Percentiles rank a stretch among this genome's conserved stretches.
phyloP scores from a whole-genome alignment of 495 filamentous ascomycete species.

The Chaetomidium leptoderma region DNA sequence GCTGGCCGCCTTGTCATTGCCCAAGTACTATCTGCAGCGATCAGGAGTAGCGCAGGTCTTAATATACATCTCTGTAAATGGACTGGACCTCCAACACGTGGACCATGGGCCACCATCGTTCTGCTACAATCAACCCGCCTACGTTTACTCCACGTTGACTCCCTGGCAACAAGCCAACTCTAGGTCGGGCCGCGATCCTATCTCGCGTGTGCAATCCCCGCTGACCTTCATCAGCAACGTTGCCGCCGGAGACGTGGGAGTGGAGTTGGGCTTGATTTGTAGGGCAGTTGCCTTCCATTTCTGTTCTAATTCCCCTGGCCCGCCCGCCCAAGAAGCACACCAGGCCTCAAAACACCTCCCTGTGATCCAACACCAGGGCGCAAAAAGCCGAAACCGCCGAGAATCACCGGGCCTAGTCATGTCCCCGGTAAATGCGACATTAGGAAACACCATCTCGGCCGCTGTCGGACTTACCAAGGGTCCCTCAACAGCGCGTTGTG shows the following conservation, averaged over 20 bases:
- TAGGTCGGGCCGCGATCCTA: background rate
- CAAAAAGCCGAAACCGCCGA: background rate
- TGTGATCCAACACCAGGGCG: background rate
- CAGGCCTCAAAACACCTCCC: background rate
- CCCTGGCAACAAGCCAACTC: background rate
- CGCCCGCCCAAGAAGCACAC: background rate
- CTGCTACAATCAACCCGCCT: too few species aligned
- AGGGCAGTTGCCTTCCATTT: too few species aligned
- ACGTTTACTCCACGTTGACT: too few species aligned
- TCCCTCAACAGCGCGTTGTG: background rate
- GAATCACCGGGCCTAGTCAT: background rate
- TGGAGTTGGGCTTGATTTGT: background rate
- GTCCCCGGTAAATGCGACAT: background rate
- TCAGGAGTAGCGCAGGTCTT: too few species aligned
- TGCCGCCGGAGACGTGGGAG: background rate
- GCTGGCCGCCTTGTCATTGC: background rate
- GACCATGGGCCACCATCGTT: too few species aligned
- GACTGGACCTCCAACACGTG: too few species aligned
- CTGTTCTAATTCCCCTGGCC: background rate
- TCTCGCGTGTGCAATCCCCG: background rate
- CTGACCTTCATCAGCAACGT: constrained; percentile 6
- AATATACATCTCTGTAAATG: too few species aligned
- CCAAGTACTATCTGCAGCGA: too few species aligned
- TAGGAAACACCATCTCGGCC: constrained; percentile 5
- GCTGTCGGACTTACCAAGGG: background rate